Evolutionary conservation across 352 stramenopile genomes (phyloP).

Genomic region (Phytopythium sindhum): DNA sequence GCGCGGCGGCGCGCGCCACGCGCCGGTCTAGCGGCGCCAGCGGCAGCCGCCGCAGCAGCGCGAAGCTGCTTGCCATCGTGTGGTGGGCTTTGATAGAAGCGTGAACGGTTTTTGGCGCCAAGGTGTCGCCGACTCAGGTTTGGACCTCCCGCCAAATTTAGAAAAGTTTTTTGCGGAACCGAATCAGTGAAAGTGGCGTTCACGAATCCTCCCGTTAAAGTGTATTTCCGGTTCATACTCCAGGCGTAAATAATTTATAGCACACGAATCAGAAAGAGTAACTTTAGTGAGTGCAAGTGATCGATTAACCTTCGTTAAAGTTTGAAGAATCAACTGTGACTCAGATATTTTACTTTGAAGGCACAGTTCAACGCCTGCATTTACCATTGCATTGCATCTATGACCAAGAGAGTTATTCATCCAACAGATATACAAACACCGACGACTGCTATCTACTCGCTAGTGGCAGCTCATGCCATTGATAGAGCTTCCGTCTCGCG

Average conservation of each 20-base stretch:
- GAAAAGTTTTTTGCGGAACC: too few relatives aligned
- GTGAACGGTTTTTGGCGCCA: constrained; percentile 3
- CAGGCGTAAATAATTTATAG: too few relatives aligned
- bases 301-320: too few relatives aligned
- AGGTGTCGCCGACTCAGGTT: neutral
- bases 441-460: neutral
- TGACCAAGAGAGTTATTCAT: too few relatives aligned
- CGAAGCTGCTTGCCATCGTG: constrained; percentile 55
- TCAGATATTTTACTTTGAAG: too few relatives aligned
- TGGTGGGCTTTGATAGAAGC: neutral
- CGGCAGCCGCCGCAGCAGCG: constrained; percentile 58
- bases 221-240: too few relatives aligned
- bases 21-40: constrained; percentile 58
- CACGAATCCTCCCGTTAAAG: neutral
- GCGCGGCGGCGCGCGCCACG: constrained; percentile 71
- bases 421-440: neutral
- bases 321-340: too few relatives aligned
- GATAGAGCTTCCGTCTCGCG: neutral
- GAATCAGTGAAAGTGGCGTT: too few relatives aligned
- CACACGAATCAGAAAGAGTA: too few relatives aligned
- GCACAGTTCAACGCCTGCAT: too few relatives aligned
- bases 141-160: constrained; percentile 3
- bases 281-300: too few relatives aligned
- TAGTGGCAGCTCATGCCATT: neutral
- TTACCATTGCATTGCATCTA: too few relatives aligned